Percentiles rank a stretch among this genome's conserved stretches.
phyloP scores from a whole-genome alignment of 495 filamentous ascomycete genomes.

The Aspergillus diversus region DNA sequence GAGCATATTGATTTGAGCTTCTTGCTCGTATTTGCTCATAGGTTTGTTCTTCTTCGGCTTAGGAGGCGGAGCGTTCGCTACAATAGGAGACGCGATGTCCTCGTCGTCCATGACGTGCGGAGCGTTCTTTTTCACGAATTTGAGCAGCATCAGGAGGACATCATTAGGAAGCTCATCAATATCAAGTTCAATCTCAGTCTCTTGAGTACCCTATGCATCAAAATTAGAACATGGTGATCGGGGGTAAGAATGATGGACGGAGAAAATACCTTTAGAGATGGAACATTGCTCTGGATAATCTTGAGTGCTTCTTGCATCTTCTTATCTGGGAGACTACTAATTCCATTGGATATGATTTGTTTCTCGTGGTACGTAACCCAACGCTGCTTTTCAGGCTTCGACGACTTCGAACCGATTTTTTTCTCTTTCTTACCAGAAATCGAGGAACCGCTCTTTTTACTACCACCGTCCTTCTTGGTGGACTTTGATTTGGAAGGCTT shows the following conservation, averaged over 20 bases:
- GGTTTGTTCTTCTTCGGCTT: slow-evolving; percentile 98
- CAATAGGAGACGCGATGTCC: slow-evolving; percentile 38
- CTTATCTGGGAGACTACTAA: slow-evolving; percentile 70
- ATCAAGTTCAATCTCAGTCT: slow-evolving; percentile 87
- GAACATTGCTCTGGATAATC: slow-evolving; percentile 88
- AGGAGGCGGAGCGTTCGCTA: slow-evolving; percentile 52
- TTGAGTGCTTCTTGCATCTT: slow-evolving; percentile 80
- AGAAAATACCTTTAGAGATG: slow-evolving; percentile 65
- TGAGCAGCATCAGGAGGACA: slow-evolving; percentile 74
- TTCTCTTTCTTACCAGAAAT: slow-evolving; percentile 61
- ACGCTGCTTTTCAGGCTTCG: slow-evolving; percentile 53
- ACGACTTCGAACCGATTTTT: slow-evolving; percentile 43
- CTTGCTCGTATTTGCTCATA: slow-evolving; percentile 94
- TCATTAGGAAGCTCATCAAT: slow-evolving; percentile 81
- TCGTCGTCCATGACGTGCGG: slow-evolving; percentile 58
- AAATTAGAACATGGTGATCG: slow-evolving; percentile 24
- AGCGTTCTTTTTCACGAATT: slow-evolving; percentile 70
- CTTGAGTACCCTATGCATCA: slow-evolving; percentile 61
- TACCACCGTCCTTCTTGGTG: slow-evolving; percentile 53
- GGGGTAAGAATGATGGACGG: slow-evolving; percentile 6
- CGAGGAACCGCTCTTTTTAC: slow-evolving; percentile 47
- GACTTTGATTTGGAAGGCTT: slow-evolving; percentile 57
- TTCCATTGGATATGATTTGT: slow-evolving; percentile 80
- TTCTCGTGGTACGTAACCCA: slow-evolving; percentile 76
- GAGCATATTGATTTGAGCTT: slow-evolving; percentile 81